phyloP scores from a whole-genome alignment of 1,139 yeast species.

The Candida buenavistaensis region DNA sequence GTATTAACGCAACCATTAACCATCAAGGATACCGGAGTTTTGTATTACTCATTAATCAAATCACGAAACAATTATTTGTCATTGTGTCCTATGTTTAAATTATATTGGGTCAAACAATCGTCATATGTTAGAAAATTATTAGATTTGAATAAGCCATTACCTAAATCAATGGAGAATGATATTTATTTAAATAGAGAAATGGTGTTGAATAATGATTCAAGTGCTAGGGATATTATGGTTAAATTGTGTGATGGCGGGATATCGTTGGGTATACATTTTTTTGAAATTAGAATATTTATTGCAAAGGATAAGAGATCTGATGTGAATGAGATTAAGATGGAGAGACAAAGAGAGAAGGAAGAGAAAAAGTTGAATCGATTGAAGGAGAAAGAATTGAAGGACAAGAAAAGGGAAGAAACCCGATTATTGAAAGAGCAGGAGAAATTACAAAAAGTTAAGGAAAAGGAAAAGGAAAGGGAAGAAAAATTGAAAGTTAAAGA shows the following conservation, averaged over 20 bases:
- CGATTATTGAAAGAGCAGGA: slow-evolving; percentile 20
- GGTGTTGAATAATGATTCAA: slow-evolving; percentile 45
- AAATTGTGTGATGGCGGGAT: slow-evolving; percentile 77
- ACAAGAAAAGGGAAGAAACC: slow-evolving; percentile 17
- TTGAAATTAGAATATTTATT: slow-evolving; percentile 75
- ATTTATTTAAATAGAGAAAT: slow-evolving; percentile 33
- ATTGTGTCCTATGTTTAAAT: slow-evolving; percentile 70
- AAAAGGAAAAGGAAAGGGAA: slow-evolving; percentile 15
- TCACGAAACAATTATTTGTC: slow-evolving; percentile 74
- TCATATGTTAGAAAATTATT: slow-evolving; percentile 45
- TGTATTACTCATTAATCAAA: slow-evolving; percentile 69
- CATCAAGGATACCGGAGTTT: slow-evolving; percentile 69
- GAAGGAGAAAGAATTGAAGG: slow-evolving; percentile 9
- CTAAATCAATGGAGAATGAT: slow-evolving; percentile 26
- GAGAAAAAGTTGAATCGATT: slow-evolving; percentile 16
- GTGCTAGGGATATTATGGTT: slow-evolving; percentile 85
- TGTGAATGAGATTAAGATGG: slow-evolving; percentile 32
- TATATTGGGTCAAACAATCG: slow-evolving; percentile 74
- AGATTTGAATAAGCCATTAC: slow-evolving; percentile 33
- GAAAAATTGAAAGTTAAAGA: slow-evolving; percentile 14
- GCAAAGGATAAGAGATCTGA: slow-evolving; percentile 68
- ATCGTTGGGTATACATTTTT: slow-evolving; percentile 79
- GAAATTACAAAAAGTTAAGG: slow-evolving; percentile 24
- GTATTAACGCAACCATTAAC: slow-evolving; percentile 66
- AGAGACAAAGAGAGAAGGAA: slow-evolving; percentile 30